phyloP scores from a whole-genome alignment of 495 filamentous ascomycete genomes.

The Pyrenula aspistea region DNA sequence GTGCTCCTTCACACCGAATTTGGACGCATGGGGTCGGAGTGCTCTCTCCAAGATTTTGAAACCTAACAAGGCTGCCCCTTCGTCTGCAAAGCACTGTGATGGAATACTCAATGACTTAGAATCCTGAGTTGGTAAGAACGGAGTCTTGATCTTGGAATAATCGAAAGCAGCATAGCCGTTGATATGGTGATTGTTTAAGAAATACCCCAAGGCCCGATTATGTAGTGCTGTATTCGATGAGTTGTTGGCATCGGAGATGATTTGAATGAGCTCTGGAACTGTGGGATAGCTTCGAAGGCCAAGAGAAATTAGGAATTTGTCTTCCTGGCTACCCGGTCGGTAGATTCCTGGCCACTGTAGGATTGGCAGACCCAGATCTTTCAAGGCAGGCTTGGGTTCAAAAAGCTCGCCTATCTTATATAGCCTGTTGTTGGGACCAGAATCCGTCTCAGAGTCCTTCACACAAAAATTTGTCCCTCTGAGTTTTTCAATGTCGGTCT shows the following conservation, averaged over 20 bases:
- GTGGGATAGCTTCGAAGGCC: slow-evolving; percentile 60
- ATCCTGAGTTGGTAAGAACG: slow-evolving; percentile 64
- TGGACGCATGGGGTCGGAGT: slow-evolving; percentile 61
- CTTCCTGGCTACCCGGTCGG: slow-evolving; percentile 51
- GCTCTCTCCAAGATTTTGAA: slow-evolving; percentile 65
- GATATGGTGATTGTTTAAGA: slow-evolving; percentile 60
- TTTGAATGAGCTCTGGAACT: slow-evolving; percentile 56
- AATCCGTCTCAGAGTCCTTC: slow-evolving; percentile 43
- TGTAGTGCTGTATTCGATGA: slow-evolving; percentile 43
- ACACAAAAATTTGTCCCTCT: slow-evolving; percentile 68
- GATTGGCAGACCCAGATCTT: slow-evolving; percentile 59
- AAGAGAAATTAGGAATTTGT: slow-evolving; percentile 54
- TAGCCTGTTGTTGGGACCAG: slow-evolving; percentile 20
- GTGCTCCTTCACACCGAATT: slow-evolving; percentile 72
- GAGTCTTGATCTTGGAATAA: slow-evolving; percentile 36
- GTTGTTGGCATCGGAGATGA: slow-evolving; percentile 52
- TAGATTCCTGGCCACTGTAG: slow-evolving; percentile 74
- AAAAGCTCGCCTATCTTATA: slow-evolving; percentile 79
- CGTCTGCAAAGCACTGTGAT: slow-evolving; percentile 70
- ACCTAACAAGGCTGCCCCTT: slow-evolving; percentile 59
- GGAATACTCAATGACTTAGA: slow-evolving; percentile 53
- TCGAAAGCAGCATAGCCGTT: slow-evolving; percentile 61
- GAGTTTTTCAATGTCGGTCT: slow-evolving; percentile 68
- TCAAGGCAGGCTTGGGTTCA: slow-evolving; percentile 62
- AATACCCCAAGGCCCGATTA: slow-evolving; percentile 66